Conservation (phyloP, 2,329 filamentous ascomycete genomes). For the Epichloe scottii region DNA sequence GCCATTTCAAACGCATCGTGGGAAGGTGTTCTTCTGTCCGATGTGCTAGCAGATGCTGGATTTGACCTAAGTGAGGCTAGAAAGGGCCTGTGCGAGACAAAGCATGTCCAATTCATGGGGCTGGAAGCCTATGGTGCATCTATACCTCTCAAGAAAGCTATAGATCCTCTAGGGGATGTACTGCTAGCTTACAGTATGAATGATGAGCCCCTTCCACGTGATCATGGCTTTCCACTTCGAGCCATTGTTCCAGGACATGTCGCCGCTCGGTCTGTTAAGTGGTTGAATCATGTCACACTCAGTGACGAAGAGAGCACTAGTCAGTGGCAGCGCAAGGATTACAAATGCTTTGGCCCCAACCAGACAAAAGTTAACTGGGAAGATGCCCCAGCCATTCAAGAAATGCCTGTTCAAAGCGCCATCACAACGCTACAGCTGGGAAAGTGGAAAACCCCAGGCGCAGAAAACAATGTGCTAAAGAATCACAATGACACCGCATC, state of each 20-base stretch:
- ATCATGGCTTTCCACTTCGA: conserved; percentile 54
- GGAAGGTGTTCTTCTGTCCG: conserved; percentile 42
- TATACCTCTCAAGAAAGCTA: conserved; percentile 44
- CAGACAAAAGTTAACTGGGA: conserved; percentile 49
- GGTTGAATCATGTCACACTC: conserved; percentile 51
- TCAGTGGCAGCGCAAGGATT: conserved; percentile 55
- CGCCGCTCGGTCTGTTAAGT: conserved; percentile 56
- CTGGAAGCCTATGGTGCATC: conserved; percentile 49
- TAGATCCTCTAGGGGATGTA: conserved; percentile 51
- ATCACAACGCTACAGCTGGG: conserved; percentile 41
- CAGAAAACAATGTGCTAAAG: background rate
- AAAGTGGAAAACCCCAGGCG: conserved; percentile 16
- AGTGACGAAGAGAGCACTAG: conserved; percentile 53
- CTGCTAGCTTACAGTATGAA: conserved; percentile 59
- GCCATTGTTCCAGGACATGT: conserved; percentile 53
- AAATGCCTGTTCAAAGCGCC: conserved; percentile 55
- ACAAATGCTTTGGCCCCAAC: conserved; percentile 57
- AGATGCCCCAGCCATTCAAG: conserved; percentile 50
- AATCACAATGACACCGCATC: background rate
- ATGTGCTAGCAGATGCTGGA: conserved; percentile 44
- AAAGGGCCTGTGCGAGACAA: conserved; percentile 24
- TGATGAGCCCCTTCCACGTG: conserved; percentile 44
- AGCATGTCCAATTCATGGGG: conserved; percentile 45
- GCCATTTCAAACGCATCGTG: conserved; percentile 49
- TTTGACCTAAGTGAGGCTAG: conserved; percentile 28